These are phyloP conservation scores for Pleurotus djamor DNA, from an alignment of 768 basidiomycete genomes.

Conservation along the genomic window DNA sequence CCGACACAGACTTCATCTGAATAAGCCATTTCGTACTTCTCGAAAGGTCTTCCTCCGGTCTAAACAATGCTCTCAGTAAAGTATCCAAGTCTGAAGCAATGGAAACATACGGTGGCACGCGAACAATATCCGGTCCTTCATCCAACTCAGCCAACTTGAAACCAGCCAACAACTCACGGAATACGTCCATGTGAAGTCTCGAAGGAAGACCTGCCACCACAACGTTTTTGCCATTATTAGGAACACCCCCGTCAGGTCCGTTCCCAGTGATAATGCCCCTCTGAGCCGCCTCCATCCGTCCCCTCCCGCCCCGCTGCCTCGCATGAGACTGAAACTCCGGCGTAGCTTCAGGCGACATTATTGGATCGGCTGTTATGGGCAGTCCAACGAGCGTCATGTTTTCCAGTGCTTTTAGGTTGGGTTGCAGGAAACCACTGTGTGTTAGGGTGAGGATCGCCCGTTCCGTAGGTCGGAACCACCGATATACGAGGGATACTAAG, in stretches of 20 bases:
- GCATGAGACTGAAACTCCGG: slow-evolving; percentile 1
- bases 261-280: slow-evolving; percentile 27
- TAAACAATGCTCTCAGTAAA: slow-evolving; percentile 11
- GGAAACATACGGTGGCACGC: slow-evolving; percentile 46
- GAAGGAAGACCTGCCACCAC: slow-evolving; percentile 63
- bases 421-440: slow-evolving; percentile 38
- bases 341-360: slow-evolving; percentile 11
- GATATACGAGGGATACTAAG: slow-evolving; percentile 59
- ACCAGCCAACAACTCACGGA: slow-evolving; percentile 39
- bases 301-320: slow-evolving; percentile 25
- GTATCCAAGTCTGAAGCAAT: not conserved
- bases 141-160: slow-evolving; percentile 39
- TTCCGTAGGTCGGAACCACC: slow-evolving; percentile 58
- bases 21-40: slow-evolving; percentile 53
- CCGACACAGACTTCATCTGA: slow-evolving; percentile 51
- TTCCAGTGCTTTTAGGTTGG: slow-evolving; percentile 39
- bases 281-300: slow-evolving; percentile 22
- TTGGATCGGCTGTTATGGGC: slow-evolving; percentile 31
- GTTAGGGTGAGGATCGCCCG: slow-evolving; percentile 56
- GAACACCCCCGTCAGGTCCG: slow-evolving; percentile 52
- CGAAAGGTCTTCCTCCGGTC: slow-evolving; percentile 36
- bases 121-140: slow-evolving; percentile 42
- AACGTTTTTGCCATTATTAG: slow-evolving; percentile 50
- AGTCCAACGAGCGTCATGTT: slow-evolving; percentile 45
- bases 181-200: slow-evolving; percentile 26